Percentiles rank a stretch among this genome's conserved stretches.
phyloP scores from a whole-genome alignment of 1,284 basidiomycete genomes.

The Takashimella koratensis region DNA sequence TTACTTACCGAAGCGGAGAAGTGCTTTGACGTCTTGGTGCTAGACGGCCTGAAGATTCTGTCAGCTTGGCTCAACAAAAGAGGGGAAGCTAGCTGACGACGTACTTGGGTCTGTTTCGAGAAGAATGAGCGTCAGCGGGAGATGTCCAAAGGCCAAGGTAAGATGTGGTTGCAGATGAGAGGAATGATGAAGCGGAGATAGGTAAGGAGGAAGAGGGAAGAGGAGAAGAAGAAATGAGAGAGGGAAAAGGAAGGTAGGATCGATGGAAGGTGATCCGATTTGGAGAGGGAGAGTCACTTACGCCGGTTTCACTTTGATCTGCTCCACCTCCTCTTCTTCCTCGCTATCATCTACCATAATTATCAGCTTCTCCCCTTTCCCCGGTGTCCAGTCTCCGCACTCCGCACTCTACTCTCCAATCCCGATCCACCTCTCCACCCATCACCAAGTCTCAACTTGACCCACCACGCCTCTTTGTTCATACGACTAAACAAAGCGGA shows the following conservation, averaged over 20 bases:
- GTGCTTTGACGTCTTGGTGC: constrained; percentile 28
- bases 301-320: constrained; percentile 15
- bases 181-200: background rate
- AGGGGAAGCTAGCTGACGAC: too few relatives aligned
- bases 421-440: too few relatives aligned
- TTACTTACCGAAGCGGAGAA: constrained; percentile 20
- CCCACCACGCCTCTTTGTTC: too few relatives aligned
- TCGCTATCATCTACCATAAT: constrained; percentile 36
- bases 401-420: too few relatives aligned
- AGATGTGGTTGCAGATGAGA: too few relatives aligned
- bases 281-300: constrained; percentile 6
- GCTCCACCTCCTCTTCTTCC: constrained; percentile 26
- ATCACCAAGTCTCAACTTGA: too few relatives aligned
- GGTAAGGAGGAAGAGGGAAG: background rate
- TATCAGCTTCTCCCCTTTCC: constrained; percentile 6
- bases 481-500: too few relatives aligned
- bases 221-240: background rate
- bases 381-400: background rate
- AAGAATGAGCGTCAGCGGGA: too few relatives aligned
- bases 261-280: background rate
- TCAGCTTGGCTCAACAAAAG: too few relatives aligned
- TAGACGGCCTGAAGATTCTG: background rate
- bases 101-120: too few relatives aligned
- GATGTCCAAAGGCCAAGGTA: too few relatives aligned
- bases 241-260: background rate